Evolutionary conservation across 176 grass and related monocot species (phyloP).

Genomic region (Areca catechu): DNA sequence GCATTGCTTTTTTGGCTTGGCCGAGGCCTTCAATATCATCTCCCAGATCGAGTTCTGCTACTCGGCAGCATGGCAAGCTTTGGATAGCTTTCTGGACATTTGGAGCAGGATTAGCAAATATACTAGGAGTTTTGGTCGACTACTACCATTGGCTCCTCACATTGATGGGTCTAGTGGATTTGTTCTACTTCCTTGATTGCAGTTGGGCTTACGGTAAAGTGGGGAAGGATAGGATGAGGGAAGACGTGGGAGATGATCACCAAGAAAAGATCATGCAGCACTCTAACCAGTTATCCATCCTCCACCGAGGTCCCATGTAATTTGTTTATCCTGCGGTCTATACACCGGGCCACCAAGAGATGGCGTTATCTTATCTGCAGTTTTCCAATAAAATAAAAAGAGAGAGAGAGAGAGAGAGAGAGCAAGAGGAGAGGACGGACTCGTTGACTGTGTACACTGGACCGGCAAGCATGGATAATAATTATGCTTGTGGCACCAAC

Average conservation of each 20-base stretch:
- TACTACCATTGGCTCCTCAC: conserved; percentile 58
- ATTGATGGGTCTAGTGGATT: conserved; percentile 11
- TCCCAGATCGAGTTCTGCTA: conserved; percentile 56
- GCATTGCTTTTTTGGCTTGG: conserved; percentile 38
- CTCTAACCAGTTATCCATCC: background rate
- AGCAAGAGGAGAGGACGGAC: too few species aligned
- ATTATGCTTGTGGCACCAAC: too few species aligned
- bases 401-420: too few species aligned
- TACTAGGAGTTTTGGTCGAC: conserved; percentile 30
- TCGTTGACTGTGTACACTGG: too few species aligned
- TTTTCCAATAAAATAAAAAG: too few species aligned
- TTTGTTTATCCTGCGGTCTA: too few species aligned
- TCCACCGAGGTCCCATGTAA: background rate
- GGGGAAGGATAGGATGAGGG: conserved; percentile 42
- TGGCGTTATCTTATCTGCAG: too few species aligned
- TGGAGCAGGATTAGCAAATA: conserved; percentile 27
- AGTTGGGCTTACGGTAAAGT: conserved; percentile 42
- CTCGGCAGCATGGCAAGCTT: conserved; percentile 59
- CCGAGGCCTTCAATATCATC: conserved; percentile 48
- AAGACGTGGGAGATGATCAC: conserved; percentile 14
- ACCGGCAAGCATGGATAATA: too few species aligned
- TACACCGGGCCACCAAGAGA: too few species aligned
- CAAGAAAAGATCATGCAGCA: background rate
- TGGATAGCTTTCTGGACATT: conserved; percentile 43
- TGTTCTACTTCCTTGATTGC: conserved; percentile 40